Evolutionary conservation across 371 early-diverging fungal species (phyloP).

Genomic region (Mucor indicus): DNA sequence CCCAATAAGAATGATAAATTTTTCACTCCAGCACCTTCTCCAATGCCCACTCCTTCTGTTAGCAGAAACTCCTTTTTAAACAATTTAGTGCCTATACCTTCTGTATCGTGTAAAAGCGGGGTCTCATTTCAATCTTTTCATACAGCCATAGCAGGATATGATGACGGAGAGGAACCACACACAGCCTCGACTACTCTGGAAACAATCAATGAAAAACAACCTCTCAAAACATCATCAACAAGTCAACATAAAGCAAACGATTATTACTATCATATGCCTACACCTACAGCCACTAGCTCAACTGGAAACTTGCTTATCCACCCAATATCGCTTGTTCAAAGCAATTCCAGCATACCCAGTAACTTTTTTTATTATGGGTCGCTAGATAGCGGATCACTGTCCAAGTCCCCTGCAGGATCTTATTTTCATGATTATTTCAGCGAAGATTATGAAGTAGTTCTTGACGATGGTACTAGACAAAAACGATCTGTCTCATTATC

Average conservation of each 20-base stretch:
- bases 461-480: slow-evolving; percentile 30
- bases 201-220: slow-evolving; percentile 2
- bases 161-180: too few species aligned
- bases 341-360: slow-evolving; percentile 6
- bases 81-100: slow-evolving; percentile 10
- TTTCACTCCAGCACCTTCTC: slow-evolving; percentile 4
- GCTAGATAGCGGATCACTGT: slow-evolving; percentile 8
- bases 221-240: background rate
- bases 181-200: too few species aligned
- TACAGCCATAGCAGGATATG: slow-evolving; percentile 11
- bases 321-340: slow-evolving; percentile 7
- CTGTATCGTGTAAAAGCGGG: slow-evolving; percentile 14
- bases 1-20: background rate
- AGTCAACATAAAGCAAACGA: background rate
- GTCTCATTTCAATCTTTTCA: slow-evolving; percentile 22
- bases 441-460: slow-evolving; percentile 25
- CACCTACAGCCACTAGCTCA: background rate
- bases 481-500: slow-evolving; percentile 28
- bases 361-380: slow-evolving; percentile 24
- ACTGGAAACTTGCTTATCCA: slow-evolving; percentile 7
- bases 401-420: slow-evolving; percentile 15
- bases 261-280: background rate
- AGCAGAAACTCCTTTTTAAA: slow-evolving; percentile 1
- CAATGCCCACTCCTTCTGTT: slow-evolving; percentile 8
- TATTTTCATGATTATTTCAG: slow-evolving; percentile 15